Evolutionary conservation across 306 rosid species (phyloP).

Genomic region (Cicer bijugum): DNA sequence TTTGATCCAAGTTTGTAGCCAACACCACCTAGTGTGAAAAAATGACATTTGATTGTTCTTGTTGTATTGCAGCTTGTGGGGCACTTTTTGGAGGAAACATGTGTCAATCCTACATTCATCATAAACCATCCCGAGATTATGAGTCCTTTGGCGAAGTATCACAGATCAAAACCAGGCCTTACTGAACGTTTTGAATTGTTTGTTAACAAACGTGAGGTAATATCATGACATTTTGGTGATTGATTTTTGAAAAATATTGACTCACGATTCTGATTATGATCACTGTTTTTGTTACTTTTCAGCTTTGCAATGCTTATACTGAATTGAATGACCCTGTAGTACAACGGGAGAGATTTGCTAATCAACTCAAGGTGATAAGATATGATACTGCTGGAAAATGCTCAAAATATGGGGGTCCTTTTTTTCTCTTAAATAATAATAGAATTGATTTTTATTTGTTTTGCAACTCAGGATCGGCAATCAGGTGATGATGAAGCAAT

Average conservation of each 20-base stretch:
- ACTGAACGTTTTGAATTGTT: conserved; percentile 94
- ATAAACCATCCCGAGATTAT: conserved; percentile 89
- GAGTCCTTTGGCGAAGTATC: conserved; percentile 99
- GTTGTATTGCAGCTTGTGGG: conserved; percentile 83
- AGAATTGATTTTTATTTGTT: not conserved
- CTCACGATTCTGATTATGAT: conserved; percentile 27
- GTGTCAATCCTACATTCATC: conserved; percentile 84
- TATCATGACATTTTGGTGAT: not conserved
- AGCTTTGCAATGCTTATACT: conserved; percentile 92
- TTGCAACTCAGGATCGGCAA: conserved; percentile 73
- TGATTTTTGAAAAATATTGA: not conserved
- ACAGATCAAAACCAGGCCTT: conserved; percentile 76
- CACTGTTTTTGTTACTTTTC: conserved; percentile 39
- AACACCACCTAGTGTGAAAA: not conserved
- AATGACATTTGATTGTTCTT: not conserved
- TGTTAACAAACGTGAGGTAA: conserved; percentile 84
- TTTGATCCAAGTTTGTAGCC: not conserved
- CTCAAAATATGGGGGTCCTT: not conserved
- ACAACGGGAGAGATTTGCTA: conserved; percentile 87
- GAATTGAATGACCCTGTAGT: conserved; percentile 95
- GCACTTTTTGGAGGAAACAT: conserved; percentile 84
- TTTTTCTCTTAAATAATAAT: not conserved
- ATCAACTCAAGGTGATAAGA: conserved; percentile 81
- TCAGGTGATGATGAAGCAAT: conserved; percentile 98
- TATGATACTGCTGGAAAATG: not conserved